Base-by-base conservation (phyloP, 1,284 basidiomycete species). In the Melampsora occidentalis region DNA sequence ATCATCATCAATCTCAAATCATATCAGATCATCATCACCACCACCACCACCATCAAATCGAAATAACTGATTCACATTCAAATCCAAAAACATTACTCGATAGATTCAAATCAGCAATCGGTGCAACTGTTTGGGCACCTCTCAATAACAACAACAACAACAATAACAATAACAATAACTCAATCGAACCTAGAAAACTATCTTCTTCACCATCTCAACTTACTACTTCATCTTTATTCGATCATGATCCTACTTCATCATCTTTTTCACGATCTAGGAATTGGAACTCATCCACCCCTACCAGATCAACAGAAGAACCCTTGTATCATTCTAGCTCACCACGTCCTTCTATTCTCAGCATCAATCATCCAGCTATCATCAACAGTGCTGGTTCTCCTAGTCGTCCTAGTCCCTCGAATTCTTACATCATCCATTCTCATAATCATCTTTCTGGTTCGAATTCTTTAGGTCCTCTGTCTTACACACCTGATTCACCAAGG, bases 41-140 rank as follows among this genome's bases (percentile, higher is more conserved):
- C 9, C 35, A 35, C 9, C 35, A 35, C n/a, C 35, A 4, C 35
- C 35, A 4, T 42, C 39, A 42, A 42, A 10, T 42, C 5, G 39
- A 42, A 7, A 2, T 6, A 9, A 5, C 10, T 6, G 39, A 42
- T 42, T 42, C 39, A 42, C 5, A 9, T 12, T 42, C 39, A 42
- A 42, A 42, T 35, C 48, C 22, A 16, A 73, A 73, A 33, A 66
- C 71, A 10, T 49, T 73, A 16, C 39, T 73, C 5, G 64, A 63
- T n/a, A 66, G 71, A 46, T 73, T 73, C 33, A 73, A 67, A 42
- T 73, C 71, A n/a, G 71, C 71, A 7, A 73, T 73, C 64, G 71
- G 71, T 35, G 71, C 71, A 25, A 67, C 62, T 20, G 71, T 63
- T 18, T 73, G 71, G 71, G 65, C 64, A 46, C 64, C 71, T 22